Evolutionary conservation across 768 basidiomycete genomes (phyloP).

Genomic region (Pilatotrama ljubarskyi): DNA sequence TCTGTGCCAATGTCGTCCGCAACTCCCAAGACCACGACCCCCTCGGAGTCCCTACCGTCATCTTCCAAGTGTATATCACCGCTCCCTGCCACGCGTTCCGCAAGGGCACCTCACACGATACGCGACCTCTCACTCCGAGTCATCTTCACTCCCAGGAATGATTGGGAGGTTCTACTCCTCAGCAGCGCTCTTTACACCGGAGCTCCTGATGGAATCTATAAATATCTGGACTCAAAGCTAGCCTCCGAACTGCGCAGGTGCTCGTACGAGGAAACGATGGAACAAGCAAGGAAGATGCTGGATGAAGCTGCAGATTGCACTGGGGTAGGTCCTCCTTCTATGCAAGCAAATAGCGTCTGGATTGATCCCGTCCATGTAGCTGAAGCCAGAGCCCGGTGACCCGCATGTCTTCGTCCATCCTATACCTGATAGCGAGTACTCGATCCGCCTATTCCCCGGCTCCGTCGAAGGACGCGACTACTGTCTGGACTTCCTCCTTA

Average conservation of each 20-base stretch:
- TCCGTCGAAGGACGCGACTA: not conserved
- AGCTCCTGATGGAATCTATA: not conserved
- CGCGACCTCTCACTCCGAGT: no score
- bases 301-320: not conserved
- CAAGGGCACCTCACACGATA: no score
- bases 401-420: not conserved
- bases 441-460: not conserved
- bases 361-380: not conserved
- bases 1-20: no score
- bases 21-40: no score
- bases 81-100: no score
- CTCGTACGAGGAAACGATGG: not conserved
- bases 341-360: not conserved
- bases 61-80: no score
- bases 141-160: not conserved
- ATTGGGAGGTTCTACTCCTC: not conserved
- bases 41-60: no score
- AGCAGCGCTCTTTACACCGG: not conserved
- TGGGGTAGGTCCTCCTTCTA: not conserved
- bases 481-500: slow-evolving; percentile 1
- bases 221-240: not conserved
- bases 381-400: not conserved
- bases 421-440: not conserved
- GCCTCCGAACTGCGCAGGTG: not conserved
- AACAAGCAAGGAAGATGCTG: not conserved